These are phyloP conservation scores for Trichosporon ovoides DNA, from an alignment of 1,284 basidiomycete species.

Conservation along the genomic window DNA sequence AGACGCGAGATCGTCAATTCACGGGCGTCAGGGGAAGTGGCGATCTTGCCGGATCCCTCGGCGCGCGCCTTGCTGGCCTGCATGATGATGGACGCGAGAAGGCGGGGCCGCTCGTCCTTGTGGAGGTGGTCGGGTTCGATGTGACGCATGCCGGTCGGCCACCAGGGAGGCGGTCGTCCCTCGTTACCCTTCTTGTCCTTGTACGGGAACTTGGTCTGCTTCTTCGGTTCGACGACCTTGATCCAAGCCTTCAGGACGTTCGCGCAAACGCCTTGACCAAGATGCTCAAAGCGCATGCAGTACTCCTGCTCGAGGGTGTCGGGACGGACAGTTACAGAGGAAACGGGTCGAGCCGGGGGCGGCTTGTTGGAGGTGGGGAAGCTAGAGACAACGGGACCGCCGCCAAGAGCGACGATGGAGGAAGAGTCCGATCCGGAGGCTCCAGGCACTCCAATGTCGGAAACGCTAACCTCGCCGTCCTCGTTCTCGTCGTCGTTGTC, in stretches of 20 bases:
- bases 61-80: conserved; percentile 31
- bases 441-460: conserved; percentile 6
- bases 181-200: conserved; percentile 56
- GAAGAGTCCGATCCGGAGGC: conserved; percentile 19
- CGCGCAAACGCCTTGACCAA: conserved; percentile 54
- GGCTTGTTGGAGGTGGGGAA: conserved; percentile 24
- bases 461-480: conserved; percentile 14
- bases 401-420: conserved; percentile 30
- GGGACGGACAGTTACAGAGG: conserved; percentile 32
- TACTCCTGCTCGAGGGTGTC: conserved; percentile 38
- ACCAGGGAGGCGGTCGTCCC: conserved; percentile 52
- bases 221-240: conserved; percentile 56
- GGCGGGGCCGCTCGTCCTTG: conserved; percentile 51
- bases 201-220: conserved; percentile 54
- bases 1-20: conserved; percentile 47
- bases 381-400: not conserved
- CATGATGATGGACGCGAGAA: conserved; percentile 51
- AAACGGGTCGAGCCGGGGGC: conserved; percentile 27
- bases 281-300: conserved; percentile 43
- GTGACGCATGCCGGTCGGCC: conserved; percentile 53
- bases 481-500: conserved; percentile 29
- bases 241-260: conserved; percentile 55
- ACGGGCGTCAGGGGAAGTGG: conserved; percentile 17
- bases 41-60: conserved; percentile 13
- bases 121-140: conserved; percentile 55